Evolutionary conservation across 2,329 filamentous ascomycete genomes (phyloP).

Genomic region (Pseudogymnoascus sp.): DNA sequence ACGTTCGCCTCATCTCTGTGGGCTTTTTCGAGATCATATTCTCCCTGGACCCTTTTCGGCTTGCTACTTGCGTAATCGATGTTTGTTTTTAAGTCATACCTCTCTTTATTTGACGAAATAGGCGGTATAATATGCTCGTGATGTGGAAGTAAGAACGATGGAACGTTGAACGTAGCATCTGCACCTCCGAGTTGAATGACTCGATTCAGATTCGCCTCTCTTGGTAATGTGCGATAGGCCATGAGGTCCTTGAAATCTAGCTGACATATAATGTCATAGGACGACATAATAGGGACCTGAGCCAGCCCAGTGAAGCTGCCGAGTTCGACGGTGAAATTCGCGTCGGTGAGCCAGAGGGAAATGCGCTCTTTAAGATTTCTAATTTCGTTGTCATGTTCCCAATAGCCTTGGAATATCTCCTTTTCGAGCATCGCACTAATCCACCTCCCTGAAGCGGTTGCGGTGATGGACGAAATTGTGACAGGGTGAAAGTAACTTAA

Average conservation of each 20-base stretch:
- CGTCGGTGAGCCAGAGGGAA: conserved; percentile 42
- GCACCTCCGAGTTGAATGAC: conserved; percentile 44
- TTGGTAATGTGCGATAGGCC: conserved; percentile 40
- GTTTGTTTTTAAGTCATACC: conserved; percentile 30
- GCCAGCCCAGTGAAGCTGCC: conserved; percentile 38
- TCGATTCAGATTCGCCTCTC: conserved; percentile 37
- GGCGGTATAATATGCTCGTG: conserved; percentile 46
- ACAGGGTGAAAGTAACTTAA: conserved; percentile 47
- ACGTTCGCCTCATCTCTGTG: conserved; percentile 43
- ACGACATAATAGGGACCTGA: conserved; percentile 41
- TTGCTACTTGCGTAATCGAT: conserved; percentile 37
- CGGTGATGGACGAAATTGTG: conserved; percentile 41
- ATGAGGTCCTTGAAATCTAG: conserved; percentile 41
- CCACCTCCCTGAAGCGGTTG: conserved; percentile 44
- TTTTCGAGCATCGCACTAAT: conserved; percentile 39
- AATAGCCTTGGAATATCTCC: conserved; percentile 44
- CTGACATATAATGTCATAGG: conserved; percentile 40
- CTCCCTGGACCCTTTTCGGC: conserved; percentile 35
- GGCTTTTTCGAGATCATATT: conserved; percentile 34
- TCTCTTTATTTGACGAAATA: conserved; percentile 29
- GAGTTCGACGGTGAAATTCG: conserved; percentile 45
- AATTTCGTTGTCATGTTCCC: conserved; percentile 37
- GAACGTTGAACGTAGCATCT: conserved; percentile 41
- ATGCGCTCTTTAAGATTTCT: conserved; percentile 39
- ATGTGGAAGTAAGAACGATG: conserved; percentile 44